Conservation (phyloP, 495 filamentous ascomycete species). For the Achaetomiella virescens region DNA sequence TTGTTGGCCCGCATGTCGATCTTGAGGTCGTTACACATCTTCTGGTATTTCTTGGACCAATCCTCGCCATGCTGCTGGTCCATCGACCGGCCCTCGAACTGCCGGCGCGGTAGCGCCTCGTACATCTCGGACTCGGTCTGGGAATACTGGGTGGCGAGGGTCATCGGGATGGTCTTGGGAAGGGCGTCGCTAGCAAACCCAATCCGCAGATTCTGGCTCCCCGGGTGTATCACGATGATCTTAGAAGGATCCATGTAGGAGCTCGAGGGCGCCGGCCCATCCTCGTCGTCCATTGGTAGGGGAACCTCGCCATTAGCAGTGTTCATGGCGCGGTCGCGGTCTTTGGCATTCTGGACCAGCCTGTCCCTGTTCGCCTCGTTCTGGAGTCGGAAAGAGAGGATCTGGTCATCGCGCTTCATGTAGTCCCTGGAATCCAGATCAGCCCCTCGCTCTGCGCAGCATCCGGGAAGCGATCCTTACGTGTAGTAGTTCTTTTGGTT, state of each 20-base stretch:
- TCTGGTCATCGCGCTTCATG: constrained; percentile 95
- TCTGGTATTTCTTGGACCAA: constrained; percentile 68
- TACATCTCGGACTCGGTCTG: constrained; percentile 77
- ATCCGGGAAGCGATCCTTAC: constrained; percentile 47
- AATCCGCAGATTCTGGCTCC: constrained; percentile 93
- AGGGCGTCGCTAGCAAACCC: constrained; percentile 90
- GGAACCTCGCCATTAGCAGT: constrained; percentile 60
- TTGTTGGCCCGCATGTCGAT: constrained; percentile 87
- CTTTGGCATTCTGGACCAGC: constrained; percentile 76
- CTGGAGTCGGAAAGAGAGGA: constrained; percentile 78
- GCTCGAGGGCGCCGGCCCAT: constrained; percentile 52
- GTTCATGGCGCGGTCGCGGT: constrained; percentile 77
- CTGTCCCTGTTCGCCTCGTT: constrained; percentile 72
- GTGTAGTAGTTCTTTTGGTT: constrained; percentile 99
- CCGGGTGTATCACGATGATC: constrained; percentile 92
- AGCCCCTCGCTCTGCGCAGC: constrained; percentile 7
- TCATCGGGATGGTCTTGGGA: constrained; percentile 90
- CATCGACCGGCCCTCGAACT: constrained; percentile 61
- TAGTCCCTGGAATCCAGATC: constrained; percentile 61
- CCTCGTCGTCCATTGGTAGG: constrained; percentile 53
- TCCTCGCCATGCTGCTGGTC: constrained; percentile 87
- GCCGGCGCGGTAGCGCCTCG: constrained; percentile 81
- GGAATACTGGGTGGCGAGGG: constrained; percentile 69
- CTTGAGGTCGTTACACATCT: constrained; percentile 81
- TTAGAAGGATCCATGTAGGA: constrained; percentile 65